These are phyloP conservation scores for Backusella liffmaniae DNA, from an alignment of 192 early-diverging fungal species.

Conservation along the genomic window DNA sequence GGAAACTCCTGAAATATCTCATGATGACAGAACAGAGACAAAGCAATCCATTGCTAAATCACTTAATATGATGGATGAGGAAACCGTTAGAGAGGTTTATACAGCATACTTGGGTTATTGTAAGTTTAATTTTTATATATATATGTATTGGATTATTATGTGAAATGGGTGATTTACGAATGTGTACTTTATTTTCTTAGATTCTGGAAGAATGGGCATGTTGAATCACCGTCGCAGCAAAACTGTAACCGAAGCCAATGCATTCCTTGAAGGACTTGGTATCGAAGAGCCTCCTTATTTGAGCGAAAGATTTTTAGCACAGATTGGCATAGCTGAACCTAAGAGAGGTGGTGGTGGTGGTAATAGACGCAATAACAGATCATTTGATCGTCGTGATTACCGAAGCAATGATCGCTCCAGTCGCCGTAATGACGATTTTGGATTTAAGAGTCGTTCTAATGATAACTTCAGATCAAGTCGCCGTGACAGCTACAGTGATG, in stretches of 20 bases:
- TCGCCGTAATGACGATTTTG: not conserved
- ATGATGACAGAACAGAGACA: slow-evolving; percentile 24
- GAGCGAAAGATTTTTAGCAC: slow-evolving; percentile 39
- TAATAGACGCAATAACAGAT: not conserved
- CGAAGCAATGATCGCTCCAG: not conserved
- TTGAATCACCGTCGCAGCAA: slow-evolving; percentile 38
- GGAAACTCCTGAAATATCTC: slow-evolving; percentile 35
- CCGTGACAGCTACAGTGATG: not conserved
- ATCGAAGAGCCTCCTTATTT: slow-evolving; percentile 42
- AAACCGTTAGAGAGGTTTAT: slow-evolving; percentile 54
- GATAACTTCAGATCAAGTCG: not conserved
- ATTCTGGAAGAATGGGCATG: slow-evolving; percentile 40
- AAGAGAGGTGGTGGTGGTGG: not conserved
- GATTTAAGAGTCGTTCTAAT: not conserved
- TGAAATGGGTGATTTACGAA: not conserved
- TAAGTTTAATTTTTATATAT: slow-evolving; percentile 33
- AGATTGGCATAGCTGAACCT: slow-evolving; percentile 39
- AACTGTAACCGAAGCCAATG: slow-evolving; percentile 36
- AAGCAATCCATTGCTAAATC: slow-evolving; percentile 28
- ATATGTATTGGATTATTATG: not conserved
- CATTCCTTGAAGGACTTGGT: slow-evolving; percentile 47
- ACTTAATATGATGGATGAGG: slow-evolving; percentile 44
- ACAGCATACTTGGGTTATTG: slow-evolving; percentile 62
- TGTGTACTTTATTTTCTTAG: slow-evolving; percentile 15
- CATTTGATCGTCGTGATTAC: not conserved